Evolutionary conservation across 2,329 filamentous ascomycete species (phyloP).

Genomic region (Scedosporium aurantiacum): DNA sequence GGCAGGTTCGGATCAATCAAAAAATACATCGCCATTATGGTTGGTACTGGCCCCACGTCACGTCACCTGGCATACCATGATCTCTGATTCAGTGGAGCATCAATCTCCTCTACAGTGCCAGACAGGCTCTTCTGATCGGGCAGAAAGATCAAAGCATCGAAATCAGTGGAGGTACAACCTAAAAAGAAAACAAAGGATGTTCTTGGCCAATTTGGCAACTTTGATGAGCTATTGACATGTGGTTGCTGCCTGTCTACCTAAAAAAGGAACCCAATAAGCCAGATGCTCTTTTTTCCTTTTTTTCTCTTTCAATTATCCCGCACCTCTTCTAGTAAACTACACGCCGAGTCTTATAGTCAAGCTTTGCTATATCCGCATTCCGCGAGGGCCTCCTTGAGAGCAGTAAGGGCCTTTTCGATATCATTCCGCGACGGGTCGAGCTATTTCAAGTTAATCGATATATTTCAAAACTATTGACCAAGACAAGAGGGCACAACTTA

Average conservation of each 20-base stretch:
- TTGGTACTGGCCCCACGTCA: background rate
- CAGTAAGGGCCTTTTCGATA: constrained; percentile 72
- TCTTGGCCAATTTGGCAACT: no score
- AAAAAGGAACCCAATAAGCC: background rate
- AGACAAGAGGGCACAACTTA: constrained; percentile 27
- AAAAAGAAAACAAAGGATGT: no score
- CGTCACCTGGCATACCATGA: background rate
- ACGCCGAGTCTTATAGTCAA: background rate
- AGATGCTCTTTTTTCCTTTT: background rate
- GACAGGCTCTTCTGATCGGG: no score
- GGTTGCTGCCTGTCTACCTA: background rate
- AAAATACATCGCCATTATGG: background rate
- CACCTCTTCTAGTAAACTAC: no score
- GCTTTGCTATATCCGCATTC: constrained; percentile 53
- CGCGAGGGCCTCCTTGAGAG: constrained; percentile 60
- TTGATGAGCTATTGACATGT: background rate
- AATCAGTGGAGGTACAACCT: no score
- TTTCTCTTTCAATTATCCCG: background rate
- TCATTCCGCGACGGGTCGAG: constrained; percentile 70
- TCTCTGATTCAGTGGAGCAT: no score
- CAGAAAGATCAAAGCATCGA: no score
- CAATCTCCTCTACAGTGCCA: no score
- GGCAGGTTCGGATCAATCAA: background rate
- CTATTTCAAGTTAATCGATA: constrained; percentile 18
- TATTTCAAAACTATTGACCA: background rate